These are phyloP conservation scores for Cyberlindnera mycetangii DNA, from an alignment of 805 yeast genomes.

Conservation along the genomic window DNA sequence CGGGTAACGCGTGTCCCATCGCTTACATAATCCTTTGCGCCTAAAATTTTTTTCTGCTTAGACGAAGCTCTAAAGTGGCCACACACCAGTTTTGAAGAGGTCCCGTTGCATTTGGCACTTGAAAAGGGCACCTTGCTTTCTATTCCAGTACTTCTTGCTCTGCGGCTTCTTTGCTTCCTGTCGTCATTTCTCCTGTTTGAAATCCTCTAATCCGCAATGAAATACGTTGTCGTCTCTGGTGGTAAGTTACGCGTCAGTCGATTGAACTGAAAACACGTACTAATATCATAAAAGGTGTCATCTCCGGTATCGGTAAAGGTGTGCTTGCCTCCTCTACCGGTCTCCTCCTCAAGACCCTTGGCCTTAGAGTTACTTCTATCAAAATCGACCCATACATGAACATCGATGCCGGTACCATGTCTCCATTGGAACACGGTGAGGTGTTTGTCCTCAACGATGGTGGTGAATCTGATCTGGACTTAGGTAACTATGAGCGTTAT, in stretches of 20 bases:
- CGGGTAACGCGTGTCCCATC: slow-evolving; percentile 10
- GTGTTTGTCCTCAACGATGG: slow-evolving; percentile 98
- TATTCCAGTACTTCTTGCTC: not conserved
- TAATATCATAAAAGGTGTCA: slow-evolving; percentile 46
- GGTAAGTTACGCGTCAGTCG: slow-evolving; percentile 41
- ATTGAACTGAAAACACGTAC: not conserved
- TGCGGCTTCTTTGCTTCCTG: slow-evolving; percentile 2
- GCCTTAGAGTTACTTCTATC: slow-evolving; percentile 93
- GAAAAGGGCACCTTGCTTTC: slow-evolving; percentile 1
- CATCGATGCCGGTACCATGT: slow-evolving; percentile 99
- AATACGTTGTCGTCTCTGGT: slow-evolving; percentile 98
- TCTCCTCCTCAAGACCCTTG: slow-evolving; percentile 86
- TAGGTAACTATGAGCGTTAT: slow-evolving; percentile 98
- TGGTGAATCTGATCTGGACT: slow-evolving; percentile 97
- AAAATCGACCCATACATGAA: slow-evolving; percentile 99
- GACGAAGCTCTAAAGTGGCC: not conserved
- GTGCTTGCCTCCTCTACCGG: slow-evolving; percentile 98
- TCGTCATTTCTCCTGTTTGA: not conserved
- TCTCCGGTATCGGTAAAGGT: slow-evolving; percentile 99
- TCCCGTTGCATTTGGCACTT: slow-evolving; percentile 19
- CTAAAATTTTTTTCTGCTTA: not conserved
- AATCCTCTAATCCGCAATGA: slow-evolving; percentile 48
- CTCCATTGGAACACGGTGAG: slow-evolving; percentile 98
- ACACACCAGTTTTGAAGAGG: slow-evolving; percentile 1
- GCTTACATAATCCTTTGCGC: slow-evolving; percentile 2